A percentile compares a stretch with the other conserved stretches of the same genome.
Evolutionary conservation across 768 basidiomycete species (phyloP).

Genomic region (Rhodotorula graminis): DNA sequence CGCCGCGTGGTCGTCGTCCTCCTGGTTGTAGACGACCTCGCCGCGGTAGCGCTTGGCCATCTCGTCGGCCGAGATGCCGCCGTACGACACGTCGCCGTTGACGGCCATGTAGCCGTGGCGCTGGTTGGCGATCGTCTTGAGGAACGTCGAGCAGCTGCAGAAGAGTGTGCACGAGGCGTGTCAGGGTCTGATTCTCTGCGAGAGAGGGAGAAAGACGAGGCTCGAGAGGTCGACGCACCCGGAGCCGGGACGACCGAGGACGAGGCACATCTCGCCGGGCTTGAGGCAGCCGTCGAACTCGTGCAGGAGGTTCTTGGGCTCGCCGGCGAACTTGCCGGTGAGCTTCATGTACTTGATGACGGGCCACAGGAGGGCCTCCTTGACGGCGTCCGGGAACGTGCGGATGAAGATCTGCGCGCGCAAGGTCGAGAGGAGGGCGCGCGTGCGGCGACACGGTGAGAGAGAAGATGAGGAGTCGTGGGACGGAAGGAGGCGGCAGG

Average conservation of each 20-base stretch:
- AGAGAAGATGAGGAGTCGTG: no score
- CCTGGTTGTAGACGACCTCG: conserved; percentile 52
- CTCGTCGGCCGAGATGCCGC: conserved; percentile 64
- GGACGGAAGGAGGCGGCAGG: no score
- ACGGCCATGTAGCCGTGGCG: conserved; percentile 64
- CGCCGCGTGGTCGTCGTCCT: conserved; percentile 80
- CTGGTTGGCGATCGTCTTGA: conserved; percentile 75
- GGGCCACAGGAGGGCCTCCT: conserved; percentile 57
- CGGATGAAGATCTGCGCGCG: conserved; percentile 40
- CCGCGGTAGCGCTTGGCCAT: conserved; percentile 48
- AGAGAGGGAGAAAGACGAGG: background rate
- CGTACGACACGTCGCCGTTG: conserved; percentile 68
- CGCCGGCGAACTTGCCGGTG: conserved; percentile 55
- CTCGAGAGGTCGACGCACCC: background rate
- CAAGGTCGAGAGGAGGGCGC: no score
- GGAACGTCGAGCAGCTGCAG: conserved; percentile 66
- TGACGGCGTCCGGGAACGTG: conserved; percentile 50
- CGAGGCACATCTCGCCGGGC: conserved; percentile 67
- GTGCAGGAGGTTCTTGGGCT: conserved; percentile 56
- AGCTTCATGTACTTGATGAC: conserved; percentile 57
- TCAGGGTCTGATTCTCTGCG: background rate
- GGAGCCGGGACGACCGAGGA: conserved; percentile 47
- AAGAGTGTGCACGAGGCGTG: background rate
- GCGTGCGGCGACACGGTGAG: no score
- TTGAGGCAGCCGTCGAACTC: conserved; percentile 58